phyloP scores from a whole-genome alignment of 495 filamentous ascomycete species.

The Penicillium cinerascens region DNA sequence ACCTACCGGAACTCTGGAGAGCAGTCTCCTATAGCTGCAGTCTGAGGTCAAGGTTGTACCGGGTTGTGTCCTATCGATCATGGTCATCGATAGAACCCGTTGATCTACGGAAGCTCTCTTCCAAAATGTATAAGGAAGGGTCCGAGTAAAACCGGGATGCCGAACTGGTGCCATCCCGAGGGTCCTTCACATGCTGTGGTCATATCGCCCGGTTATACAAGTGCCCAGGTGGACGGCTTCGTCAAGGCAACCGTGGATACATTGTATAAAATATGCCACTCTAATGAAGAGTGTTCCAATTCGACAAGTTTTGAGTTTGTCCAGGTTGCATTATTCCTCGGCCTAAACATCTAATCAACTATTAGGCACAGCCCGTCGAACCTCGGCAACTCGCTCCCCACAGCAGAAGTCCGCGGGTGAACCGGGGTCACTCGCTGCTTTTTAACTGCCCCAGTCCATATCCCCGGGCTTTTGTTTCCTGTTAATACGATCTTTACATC shows the following conservation, averaged over 20 bases:
- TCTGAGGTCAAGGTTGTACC: background rate
- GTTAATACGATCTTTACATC: background rate
- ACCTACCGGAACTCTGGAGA: background rate
- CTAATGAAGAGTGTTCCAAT: background rate
- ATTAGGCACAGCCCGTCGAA: conserved; percentile 12
- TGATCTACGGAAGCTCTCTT: background rate
- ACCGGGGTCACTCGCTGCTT: conserved; percentile 11
- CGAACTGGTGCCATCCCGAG: background rate
- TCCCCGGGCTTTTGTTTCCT: background rate
- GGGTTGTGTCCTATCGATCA: background rate
- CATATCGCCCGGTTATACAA: too few species aligned
- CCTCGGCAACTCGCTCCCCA: conserved; percentile 41
- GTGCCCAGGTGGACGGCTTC: background rate
- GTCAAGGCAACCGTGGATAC: background rate
- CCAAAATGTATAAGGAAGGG: background rate
- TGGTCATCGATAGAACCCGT: background rate
- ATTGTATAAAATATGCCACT: background rate
- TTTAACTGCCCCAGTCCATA: conserved; percentile 3
- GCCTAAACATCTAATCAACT: conserved; percentile 8
- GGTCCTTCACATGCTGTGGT: background rate
- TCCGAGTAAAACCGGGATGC: background rate
- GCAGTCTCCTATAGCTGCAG: too few species aligned
- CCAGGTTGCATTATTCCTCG: background rate
- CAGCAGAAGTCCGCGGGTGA: conserved; percentile 29
- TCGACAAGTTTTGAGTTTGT: background rate